These are phyloP conservation scores for Cyclocybe cylindracea DNA, from an alignment of 768 basidiomycete species.

Conservation along the genomic window DNA sequence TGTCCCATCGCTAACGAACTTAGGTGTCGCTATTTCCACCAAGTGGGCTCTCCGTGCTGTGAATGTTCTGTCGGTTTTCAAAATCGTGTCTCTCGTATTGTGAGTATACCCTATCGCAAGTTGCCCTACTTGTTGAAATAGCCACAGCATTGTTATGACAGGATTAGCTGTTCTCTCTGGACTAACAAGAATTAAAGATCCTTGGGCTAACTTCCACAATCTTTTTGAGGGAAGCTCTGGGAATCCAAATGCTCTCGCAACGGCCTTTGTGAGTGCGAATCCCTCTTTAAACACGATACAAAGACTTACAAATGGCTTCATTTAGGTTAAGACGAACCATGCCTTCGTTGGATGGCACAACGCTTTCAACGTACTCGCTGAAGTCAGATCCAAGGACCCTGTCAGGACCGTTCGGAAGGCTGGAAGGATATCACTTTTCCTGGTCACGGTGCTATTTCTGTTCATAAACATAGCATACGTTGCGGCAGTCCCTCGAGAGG, in stretches of 20 bases:
- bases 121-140: neutral
- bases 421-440: conserved; percentile 38
- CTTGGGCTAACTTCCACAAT: conserved; percentile 55
- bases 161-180: conserved; percentile 62
- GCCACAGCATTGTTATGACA: conserved; percentile 44
- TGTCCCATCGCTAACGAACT: neutral
- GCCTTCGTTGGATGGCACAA: conserved; percentile 33
- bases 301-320: neutral
- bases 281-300: neutral
- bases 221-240: conserved; percentile 54
- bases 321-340: conserved; percentile 35
- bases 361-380: conserved; percentile 47
- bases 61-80: conserved; percentile 30
- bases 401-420: conserved; percentile 47
- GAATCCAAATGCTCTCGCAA: conserved; percentile 42
- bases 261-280: conserved; percentile 26
- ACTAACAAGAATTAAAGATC: conserved; percentile 51
- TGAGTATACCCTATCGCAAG: conserved; percentile 10
- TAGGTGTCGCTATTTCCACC: conserved; percentile 34
- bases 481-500: conserved; percentile 34
- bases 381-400: conserved; percentile 39
- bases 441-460: conserved; percentile 44
- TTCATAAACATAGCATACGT: conserved; percentile 44
- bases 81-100: conserved; percentile 31
- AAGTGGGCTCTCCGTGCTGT: conserved; percentile 35